phyloP scores from a whole-genome alignment of 192 early-diverging fungal species.

The Globomyces pollinis-pini region DNA sequence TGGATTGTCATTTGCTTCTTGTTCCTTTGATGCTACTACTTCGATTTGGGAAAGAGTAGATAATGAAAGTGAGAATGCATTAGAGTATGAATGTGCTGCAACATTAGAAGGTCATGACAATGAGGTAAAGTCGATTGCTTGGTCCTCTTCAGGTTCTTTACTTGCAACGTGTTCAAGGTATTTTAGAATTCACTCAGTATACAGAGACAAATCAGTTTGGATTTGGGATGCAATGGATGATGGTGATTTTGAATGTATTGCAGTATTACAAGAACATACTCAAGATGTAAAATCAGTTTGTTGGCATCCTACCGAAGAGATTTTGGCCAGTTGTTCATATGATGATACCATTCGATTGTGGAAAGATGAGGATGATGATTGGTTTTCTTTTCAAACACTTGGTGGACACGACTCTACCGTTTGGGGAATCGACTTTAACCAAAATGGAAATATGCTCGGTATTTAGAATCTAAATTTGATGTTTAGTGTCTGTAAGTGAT shows the following conservation, averaged over 20 bases:
- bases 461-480: conserved; percentile 22
- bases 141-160: conserved; percentile 72
- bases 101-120: conserved; percentile 98
- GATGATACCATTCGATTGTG: conserved; percentile 93
- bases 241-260: conserved; percentile 92
- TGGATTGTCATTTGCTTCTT: conserved; percentile 68
- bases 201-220: conserved; percentile 98
- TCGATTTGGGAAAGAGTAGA: conserved; percentile 83
- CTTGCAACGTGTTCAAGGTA: conserved; percentile 90
- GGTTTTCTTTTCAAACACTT: conserved; percentile 84
- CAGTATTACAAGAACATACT: conserved; percentile 89
- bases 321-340: conserved; percentile 82
- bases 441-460: conserved; percentile 26
- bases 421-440: conserved; percentile 86
- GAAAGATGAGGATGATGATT: conserved; percentile 94
- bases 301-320: conserved; percentile 83
- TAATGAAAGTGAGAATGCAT: conserved; percentile 19
- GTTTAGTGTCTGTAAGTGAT: conserved; percentile 67
- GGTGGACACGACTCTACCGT: conserved; percentile 84
- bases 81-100: conserved; percentile 80
- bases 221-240: conserved; percentile 89
- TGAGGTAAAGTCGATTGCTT: conserved; percentile 89
- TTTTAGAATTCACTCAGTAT: too few relatives aligned
- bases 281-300: conserved; percentile 93
- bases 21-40: conserved; percentile 89